A percentile compares a stretch with the other conserved stretches of the same genome.
Evolutionary conservation across 306 rosid genomes (phyloP).

Genomic region (Calophaca sinica): DNA sequence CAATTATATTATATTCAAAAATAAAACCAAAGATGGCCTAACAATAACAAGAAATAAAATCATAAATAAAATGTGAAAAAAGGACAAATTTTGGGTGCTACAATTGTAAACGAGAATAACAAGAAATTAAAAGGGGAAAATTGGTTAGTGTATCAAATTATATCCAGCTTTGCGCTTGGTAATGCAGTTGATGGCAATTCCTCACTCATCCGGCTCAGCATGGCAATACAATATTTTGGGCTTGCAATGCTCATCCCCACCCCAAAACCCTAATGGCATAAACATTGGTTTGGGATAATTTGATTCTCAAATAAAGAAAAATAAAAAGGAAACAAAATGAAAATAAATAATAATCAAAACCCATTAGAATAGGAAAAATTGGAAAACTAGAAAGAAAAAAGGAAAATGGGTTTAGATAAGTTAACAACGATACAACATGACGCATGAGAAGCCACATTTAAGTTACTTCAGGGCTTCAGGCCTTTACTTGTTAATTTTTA

Average conservation of each 20-base stretch:
- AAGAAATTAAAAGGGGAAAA: slow-evolving; percentile 22
- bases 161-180: slow-evolving; percentile 39
- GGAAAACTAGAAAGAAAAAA: background rate
- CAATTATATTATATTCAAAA: no score
- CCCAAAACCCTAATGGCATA: slow-evolving; percentile 47
- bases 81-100: no score
- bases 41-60: no score
- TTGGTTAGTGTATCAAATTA: slow-evolving; percentile 52
- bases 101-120: background rate
- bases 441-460: slow-evolving; percentile 1
- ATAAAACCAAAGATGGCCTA: no score
- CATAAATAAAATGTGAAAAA: no score
- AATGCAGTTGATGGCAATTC: slow-evolving; percentile 44
- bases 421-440: slow-evolving; percentile 54
- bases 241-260: slow-evolving; percentile 37
- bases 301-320: slow-evolving; percentile 43
- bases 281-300: slow-evolving; percentile 45
- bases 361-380: slow-evolving; percentile 42
- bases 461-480: slow-evolving; percentile 26
- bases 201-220: slow-evolving; percentile 43
- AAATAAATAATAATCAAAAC: slow-evolving; percentile 47
- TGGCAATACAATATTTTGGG: slow-evolving; percentile 51
- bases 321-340: slow-evolving; percentile 12
- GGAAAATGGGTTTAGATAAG: slow-evolving; percentile 48
- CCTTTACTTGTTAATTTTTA: slow-evolving; percentile 1